Conservation (phyloP, 768 basidiomycete genomes). For the Russula virescens region DNA sequence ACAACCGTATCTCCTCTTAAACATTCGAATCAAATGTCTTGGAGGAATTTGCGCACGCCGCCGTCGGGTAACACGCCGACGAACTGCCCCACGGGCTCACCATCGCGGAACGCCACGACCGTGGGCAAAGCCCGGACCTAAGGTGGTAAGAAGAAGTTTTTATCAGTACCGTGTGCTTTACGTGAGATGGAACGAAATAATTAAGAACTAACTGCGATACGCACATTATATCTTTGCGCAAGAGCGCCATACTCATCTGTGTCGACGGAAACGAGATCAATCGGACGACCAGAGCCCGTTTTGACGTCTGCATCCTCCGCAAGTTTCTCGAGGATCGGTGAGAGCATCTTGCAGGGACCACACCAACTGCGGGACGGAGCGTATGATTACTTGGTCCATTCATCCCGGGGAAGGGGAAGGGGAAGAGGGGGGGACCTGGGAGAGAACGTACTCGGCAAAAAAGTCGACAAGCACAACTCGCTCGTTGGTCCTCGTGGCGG, state of each 20-base stretch:
- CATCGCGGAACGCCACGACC: slow-evolving; percentile 69
- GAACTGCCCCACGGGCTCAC: slow-evolving; percentile 53
- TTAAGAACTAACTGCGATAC: neutral
- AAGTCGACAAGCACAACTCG: slow-evolving; percentile 70
- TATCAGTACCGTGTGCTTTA: no score
- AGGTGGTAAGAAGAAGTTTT: no score
- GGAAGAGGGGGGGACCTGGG: no score
- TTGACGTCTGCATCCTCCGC: slow-evolving; percentile 39
- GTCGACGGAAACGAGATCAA: slow-evolving; percentile 73
- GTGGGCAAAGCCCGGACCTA: slow-evolving; percentile 77
- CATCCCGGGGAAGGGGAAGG: neutral
- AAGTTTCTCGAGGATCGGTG: slow-evolving; percentile 62
- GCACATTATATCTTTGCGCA: slow-evolving; percentile 47
- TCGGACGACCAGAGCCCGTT: slow-evolving; percentile 47
- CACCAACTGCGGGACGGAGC: slow-evolving; percentile 55
- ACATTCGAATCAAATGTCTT: slow-evolving; percentile 18
- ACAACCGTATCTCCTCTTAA: neutral
- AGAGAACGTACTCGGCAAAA: slow-evolving; percentile 59
- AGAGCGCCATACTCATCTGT: slow-evolving; percentile 50
- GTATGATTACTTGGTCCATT: neutral
- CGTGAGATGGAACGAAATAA: neutral
- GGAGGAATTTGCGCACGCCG: slow-evolving; percentile 29
- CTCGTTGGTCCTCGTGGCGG: slow-evolving; percentile 35
- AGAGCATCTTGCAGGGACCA: slow-evolving; percentile 64
- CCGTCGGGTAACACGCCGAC: slow-evolving; percentile 37